phyloP scores from a whole-genome alignment of 2,329 filamentous ascomycete species.

The Ceratocystis diversiconidia region DNA sequence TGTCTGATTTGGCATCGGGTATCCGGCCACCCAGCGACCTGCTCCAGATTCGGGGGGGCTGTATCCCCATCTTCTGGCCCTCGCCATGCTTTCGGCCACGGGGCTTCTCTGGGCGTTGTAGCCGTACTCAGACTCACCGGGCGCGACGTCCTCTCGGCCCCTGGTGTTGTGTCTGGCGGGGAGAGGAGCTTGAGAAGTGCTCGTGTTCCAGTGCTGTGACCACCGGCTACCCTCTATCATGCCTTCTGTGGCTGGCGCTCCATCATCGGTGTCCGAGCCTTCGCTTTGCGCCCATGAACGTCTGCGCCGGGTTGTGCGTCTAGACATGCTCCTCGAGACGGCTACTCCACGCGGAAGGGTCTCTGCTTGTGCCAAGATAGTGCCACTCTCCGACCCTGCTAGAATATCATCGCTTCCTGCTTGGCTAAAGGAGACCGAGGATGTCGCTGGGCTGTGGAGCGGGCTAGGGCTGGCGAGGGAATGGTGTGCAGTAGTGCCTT shows the following conservation, averaged over 20 bases:
- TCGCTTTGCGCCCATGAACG: background rate
- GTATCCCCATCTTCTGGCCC: no score
- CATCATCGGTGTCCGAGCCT: background rate
- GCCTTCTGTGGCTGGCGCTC: no score
- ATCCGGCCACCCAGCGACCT: background rate
- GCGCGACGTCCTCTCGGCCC: background rate
- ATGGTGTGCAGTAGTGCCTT: background rate
- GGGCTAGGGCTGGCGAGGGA: background rate
- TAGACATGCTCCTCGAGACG: background rate
- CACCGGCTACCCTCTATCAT: background rate
- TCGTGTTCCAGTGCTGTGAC: background rate
- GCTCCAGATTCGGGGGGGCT: background rate
- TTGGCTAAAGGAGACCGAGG: background rate
- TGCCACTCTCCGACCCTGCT: background rate
- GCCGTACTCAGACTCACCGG: background rate
- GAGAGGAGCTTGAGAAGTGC: background rate
- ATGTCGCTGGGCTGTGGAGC: no score
- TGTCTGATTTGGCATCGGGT: background rate
- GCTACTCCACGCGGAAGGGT: background rate
- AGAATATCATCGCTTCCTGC: background rate
- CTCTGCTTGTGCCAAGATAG: background rate
- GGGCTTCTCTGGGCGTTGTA: background rate
- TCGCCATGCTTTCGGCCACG: no score
- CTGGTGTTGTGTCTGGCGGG: background rate
- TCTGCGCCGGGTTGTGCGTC: no score